Conservation (phyloP, 1,284 basidiomycete species). For the Sanguinoderma infundibulare region DNA sequence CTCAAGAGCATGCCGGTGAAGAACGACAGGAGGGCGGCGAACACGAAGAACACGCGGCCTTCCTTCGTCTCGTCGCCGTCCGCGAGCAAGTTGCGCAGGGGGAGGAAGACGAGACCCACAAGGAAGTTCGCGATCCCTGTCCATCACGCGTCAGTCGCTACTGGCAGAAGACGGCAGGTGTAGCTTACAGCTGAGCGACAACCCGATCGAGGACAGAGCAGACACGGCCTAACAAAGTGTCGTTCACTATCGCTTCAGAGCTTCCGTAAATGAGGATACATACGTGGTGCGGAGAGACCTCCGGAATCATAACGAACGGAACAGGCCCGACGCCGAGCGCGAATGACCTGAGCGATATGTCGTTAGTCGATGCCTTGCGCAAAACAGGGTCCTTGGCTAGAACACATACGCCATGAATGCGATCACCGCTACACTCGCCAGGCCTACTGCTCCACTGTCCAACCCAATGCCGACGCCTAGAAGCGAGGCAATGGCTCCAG, state of each 20-base stretch:
- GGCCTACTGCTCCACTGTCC: slow-evolving; percentile 56
- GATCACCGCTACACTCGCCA: slow-evolving; percentile 81
- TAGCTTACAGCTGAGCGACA: slow-evolving; percentile 80
- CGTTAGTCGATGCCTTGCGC: background rate
- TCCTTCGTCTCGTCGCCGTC: slow-evolving; percentile 67
- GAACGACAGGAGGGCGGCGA: slow-evolving; percentile 45
- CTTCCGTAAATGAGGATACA: slow-evolving; percentile 32
- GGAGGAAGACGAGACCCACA: slow-evolving; percentile 84
- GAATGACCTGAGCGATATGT: slow-evolving; percentile 67
- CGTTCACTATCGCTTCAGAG: background rate
- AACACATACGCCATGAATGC: slow-evolving; percentile 77
- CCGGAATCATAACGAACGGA: slow-evolving; percentile 93
- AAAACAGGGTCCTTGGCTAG: background rate
- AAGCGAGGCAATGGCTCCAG: slow-evolving; percentile 71
- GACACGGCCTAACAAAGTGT: slow-evolving; percentile 69
- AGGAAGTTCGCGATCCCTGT: slow-evolving; percentile 84
- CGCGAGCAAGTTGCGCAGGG: slow-evolving; percentile 76
- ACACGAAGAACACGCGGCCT: slow-evolving; percentile 85
- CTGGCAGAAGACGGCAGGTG: background rate
- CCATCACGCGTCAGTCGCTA: slow-evolving; percentile 1
- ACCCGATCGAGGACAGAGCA: slow-evolving; percentile 80
- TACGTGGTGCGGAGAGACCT: slow-evolving; percentile 83
- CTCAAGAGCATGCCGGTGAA: slow-evolving; percentile 35
- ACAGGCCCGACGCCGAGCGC: slow-evolving; percentile 90
- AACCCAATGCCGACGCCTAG: slow-evolving; percentile 76